These are phyloP conservation scores for Stephania japonica DNA, from an alignment of 164 flowering plant species.

Conservation along the genomic window DNA sequence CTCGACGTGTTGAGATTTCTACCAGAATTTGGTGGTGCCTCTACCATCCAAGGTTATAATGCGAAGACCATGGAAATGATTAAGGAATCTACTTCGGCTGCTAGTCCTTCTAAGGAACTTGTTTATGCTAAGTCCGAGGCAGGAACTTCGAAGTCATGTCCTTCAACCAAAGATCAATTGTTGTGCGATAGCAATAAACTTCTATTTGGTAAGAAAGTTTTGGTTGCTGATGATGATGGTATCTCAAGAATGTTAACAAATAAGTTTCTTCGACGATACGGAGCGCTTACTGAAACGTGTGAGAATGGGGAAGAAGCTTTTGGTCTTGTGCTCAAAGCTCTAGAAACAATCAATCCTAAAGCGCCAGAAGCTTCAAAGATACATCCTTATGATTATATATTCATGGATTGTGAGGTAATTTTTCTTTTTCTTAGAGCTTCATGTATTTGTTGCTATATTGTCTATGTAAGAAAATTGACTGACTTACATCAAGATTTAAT, in stretches of 20 bases:
- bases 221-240: conserved; percentile 51
- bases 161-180: background rate
- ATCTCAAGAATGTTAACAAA: conserved; percentile 22
- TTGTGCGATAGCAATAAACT: conserved; percentile 10
- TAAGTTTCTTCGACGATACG: conserved; percentile 21
- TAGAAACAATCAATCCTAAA: conserved; percentile 9
- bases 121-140: background rate
- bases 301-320: conserved; percentile 54
- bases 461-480: background rate
- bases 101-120: background rate
- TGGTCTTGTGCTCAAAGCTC: conserved; percentile 19
- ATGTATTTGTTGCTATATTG: background rate
- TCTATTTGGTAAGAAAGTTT: conserved; percentile 44
- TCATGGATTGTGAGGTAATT: conserved; percentile 72
- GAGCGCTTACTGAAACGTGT: conserved; percentile 37
- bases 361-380: conserved; percentile 6
- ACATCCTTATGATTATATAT: conserved; percentile 40
- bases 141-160: background rate
- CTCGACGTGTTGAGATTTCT: conserved; percentile 16
- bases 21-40: conserved; percentile 21
- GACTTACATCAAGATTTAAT: background rate
- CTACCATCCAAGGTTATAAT: background rate
- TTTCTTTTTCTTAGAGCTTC: background rate
- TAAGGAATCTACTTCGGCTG: background rate
- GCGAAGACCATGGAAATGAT: background rate